Conservation (phyloP, 1,284 basidiomycete genomes). For the Cryptococcus sp. region DNA sequence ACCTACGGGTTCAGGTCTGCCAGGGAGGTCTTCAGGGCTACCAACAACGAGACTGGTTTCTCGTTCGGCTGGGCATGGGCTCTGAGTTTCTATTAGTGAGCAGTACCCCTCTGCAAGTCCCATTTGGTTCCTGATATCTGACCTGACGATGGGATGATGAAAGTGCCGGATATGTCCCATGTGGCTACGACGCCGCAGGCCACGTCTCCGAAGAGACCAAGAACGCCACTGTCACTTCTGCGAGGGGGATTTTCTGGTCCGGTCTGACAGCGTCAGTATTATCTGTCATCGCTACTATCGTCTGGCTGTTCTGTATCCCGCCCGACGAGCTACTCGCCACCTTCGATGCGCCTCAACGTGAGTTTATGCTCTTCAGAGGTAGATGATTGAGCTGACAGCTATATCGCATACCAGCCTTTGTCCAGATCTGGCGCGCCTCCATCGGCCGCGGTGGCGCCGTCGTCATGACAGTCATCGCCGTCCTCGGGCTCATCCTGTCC, state of each 20-base stretch:
- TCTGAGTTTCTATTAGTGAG: constrained; percentile 67
- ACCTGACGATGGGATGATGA: too few relatives aligned
- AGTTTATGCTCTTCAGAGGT: too few relatives aligned
- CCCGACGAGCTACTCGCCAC: constrained; percentile 68
- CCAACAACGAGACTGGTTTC: constrained; percentile 77
- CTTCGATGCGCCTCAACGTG: constrained; percentile 68
- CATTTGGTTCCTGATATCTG: too few relatives aligned
- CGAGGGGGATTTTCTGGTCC: constrained; percentile 70
- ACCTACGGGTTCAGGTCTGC: constrained; percentile 4
- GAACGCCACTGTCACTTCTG: constrained; percentile 74
- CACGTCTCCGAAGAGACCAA: constrained; percentile 87
- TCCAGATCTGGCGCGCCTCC: constrained; percentile 72
- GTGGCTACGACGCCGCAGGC: constrained; percentile 78
- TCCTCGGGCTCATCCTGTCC: constrained; percentile 69
- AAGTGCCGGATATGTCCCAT: too few relatives aligned
- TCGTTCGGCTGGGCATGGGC: constrained; percentile 50
- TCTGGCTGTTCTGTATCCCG: constrained; percentile 82
- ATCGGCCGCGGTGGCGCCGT: constrained; percentile 70
- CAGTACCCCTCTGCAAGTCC: constrained; percentile 48
- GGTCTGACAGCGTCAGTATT: constrained; percentile 69
- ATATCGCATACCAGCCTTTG: constrained; percentile 56
- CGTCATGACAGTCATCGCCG: constrained; percentile 77
- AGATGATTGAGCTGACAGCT: too few relatives aligned
- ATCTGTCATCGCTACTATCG: constrained; percentile 69
- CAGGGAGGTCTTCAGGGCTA: constrained; percentile 70